Evolutionary conservation across 768 basidiomycete genomes (phyloP).

Genomic region (Clavaria fumosa): DNA sequence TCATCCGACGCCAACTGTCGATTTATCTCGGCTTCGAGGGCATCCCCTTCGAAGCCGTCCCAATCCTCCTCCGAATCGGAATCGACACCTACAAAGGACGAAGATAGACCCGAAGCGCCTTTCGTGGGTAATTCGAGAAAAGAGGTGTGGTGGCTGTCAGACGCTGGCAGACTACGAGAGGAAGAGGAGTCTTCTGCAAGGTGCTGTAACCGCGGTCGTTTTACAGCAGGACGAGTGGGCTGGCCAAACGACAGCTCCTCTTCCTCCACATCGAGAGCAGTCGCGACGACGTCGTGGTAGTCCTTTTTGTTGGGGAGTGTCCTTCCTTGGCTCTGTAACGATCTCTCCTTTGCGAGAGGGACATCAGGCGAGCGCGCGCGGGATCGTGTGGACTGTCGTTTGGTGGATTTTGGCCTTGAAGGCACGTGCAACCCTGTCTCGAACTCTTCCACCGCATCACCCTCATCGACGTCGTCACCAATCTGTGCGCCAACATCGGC

Average conservation of each 20-base stretch:
- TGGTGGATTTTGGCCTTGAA: constrained; percentile 14
- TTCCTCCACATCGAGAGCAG: constrained; percentile 23
- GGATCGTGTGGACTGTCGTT: no score
- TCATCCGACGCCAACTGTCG: constrained; percentile 24
- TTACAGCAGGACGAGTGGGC: constrained; percentile 25
- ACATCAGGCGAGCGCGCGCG: constrained; percentile 14
- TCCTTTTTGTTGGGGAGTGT: constrained; percentile 14
- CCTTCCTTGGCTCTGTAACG: constrained; percentile 7
- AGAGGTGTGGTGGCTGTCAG: constrained; percentile 14
- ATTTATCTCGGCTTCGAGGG: constrained; percentile 25
- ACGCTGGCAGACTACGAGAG: constrained; percentile 15
- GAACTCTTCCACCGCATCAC: constrained; percentile 27
- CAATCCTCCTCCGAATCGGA: constrained; percentile 34
- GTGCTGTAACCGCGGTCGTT: constrained; percentile 20
- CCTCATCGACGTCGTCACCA: constrained; percentile 13
- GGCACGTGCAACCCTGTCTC: no score
- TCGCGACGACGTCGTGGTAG: constrained; percentile 8
- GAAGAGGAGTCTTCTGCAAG: constrained; percentile 16
- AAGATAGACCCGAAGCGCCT: constrained; percentile 2
- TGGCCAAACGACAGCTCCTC: constrained; percentile 35
- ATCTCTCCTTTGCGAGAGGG: constrained; percentile 11
- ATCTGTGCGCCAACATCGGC: no score
- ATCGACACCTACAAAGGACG: constrained; percentile 14
- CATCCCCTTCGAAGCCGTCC: constrained; percentile 33
- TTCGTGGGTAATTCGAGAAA: constrained; percentile 11